phyloP scores from a whole-genome alignment of 75 land plant species.

The Selaginella tamariscina region DNA sequence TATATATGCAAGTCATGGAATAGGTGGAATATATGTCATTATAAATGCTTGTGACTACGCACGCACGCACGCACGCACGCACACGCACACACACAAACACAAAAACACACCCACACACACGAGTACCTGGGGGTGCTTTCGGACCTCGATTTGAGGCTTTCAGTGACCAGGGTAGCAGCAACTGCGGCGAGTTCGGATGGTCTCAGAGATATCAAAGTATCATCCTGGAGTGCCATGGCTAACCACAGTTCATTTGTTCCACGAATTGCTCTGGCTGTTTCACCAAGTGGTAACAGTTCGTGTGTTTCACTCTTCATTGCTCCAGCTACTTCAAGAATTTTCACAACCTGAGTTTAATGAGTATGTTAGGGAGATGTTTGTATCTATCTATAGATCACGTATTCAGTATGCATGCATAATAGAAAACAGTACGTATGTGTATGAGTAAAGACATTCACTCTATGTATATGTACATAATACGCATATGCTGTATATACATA shows the following conservation, averaged over 20 bases:
- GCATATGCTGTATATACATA: too few relatives aligned
- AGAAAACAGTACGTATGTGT: too few relatives aligned
- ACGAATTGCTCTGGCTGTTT: conserved; percentile 77
- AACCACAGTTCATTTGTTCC: conserved; percentile 95
- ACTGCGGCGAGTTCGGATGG: conserved; percentile 90
- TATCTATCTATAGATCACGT: too few relatives aligned
- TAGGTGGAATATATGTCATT: background rate
- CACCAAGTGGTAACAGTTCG: conserved; percentile 64
- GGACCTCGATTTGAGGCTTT: conserved; percentile 77
- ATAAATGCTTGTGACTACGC: too few relatives aligned
- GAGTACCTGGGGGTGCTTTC: conserved; percentile 49
- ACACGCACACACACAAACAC: too few relatives aligned
- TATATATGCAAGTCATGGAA: conserved; percentile 6
- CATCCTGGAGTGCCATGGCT: conserved; percentile 62
- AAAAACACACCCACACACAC: too few relatives aligned
- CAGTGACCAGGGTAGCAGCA: conserved; percentile 78
- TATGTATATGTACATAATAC: too few relatives aligned
- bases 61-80: too few relatives aligned
- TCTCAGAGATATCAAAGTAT: conserved; percentile 42
- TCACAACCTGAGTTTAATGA: conserved; percentile 78
- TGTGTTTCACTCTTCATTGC: conserved; percentile 63
- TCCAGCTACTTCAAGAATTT: conserved; percentile 66
- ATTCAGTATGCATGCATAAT: too few relatives aligned
- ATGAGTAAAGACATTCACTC: too few relatives aligned
- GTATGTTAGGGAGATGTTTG: too few relatives aligned